Base-by-base conservation (phyloP, 2,329 filamentous ascomycete genomes). In the Colletotrichum musae region DNA sequence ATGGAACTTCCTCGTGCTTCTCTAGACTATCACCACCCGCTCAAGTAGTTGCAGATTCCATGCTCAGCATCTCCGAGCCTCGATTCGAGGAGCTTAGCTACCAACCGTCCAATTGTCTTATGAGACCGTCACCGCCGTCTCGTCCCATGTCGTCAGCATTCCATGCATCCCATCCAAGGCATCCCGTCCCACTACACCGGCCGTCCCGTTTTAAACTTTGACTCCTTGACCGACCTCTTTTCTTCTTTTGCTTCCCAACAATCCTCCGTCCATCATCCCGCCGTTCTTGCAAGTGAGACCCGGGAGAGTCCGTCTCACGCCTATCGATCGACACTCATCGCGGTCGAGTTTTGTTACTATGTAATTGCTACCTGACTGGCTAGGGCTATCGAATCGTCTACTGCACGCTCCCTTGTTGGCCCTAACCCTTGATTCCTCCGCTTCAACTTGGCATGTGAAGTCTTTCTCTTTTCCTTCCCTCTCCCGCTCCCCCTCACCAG, bases 101-200 rank as follows among this genome's bases (percentile, higher is more conserved):
- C 39, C 48, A 39, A 21, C 39, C 18, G 26, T 57, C 56, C 36
- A 66, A 57, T 57, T 63, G 21, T 54, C 28, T 61, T 32, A 2
- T 5, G 32, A 45, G 48, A 54, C 43, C 26, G 51, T 52, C 66
- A 52, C 62, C 56, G 56, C 62, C 56, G 62, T 52, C 56, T 64
- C 62, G 51, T 69, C 67, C 51, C 21, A 69, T 66, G 62, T 69
- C 61, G 61, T 56, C 62, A 60, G 61, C 61, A 56, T 39, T 51
- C 41, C 58, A 65, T 51, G 50, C 58, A 65, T 54, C 54, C 32
- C 56, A 48, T 65, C 61, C 52, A 48, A 26, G 21, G 32, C 58
- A 61, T 43, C 47, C 58, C 58, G 6, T 57, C 36, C 58, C 48
- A 21, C 58, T 50, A 18, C 47, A 24, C 47, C 21, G n/a, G 12